Percentiles rank a stretch among this genome's conserved stretches.
Conservation (phyloP, 768 basidiomycete genomes). For the Lentinula sp. region DNA sequence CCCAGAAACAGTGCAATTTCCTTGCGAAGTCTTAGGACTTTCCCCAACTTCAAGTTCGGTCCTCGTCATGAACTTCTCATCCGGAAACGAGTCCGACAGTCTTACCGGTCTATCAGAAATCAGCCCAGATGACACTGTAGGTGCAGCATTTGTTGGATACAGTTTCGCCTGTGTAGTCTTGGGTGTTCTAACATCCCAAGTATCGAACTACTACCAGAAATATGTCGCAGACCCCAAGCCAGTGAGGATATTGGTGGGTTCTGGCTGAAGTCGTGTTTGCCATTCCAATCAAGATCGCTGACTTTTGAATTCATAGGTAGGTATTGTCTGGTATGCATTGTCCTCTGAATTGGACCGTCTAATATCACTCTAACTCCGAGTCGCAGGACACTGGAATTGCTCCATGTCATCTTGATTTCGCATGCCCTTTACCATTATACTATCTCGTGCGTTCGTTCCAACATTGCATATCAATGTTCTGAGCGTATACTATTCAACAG, state of each 20-base stretch:
- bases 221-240: neutral
- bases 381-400: neutral
- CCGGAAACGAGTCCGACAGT: neutral
- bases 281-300: neutral
- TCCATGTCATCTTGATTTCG: neutral
- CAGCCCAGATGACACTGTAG: neutral
- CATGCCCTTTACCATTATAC: neutral
- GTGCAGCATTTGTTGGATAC: neutral
- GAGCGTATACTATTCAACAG: neutral
- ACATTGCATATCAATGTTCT: neutral
- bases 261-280: neutral
- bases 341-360: neutral
- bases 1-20: neutral
- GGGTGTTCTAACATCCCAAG: neutral
- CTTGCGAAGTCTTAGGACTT: neutral
- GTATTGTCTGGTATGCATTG: neutral
- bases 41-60: neutral
- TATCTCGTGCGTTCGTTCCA: neutral
- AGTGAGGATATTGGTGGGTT: neutral
- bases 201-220: neutral
- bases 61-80: neutral
- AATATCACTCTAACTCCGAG: neutral
- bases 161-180: neutral
- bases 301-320: neutral
- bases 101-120: neutral